phyloP scores from a whole-genome alignment of 768 basidiomycete species.

The Pisolithus marmoratus region DNA sequence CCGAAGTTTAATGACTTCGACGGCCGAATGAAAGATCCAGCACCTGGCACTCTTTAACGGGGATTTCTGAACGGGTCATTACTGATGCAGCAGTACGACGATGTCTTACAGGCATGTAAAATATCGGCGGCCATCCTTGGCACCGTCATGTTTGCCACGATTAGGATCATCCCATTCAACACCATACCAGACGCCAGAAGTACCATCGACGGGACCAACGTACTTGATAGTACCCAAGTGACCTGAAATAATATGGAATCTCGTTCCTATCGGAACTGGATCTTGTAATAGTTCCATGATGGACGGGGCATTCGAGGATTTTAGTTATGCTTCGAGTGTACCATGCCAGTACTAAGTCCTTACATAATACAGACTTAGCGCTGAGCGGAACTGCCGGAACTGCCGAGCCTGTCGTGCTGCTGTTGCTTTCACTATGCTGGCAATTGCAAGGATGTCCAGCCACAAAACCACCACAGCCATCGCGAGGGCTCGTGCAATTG shows the following conservation, averaged over 20 bases:
- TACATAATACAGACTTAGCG: slow-evolving; percentile 9
- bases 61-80: slow-evolving; percentile 7
- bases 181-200: slow-evolving; percentile 82
- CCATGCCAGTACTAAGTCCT: background rate
- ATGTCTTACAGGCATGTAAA: slow-evolving; percentile 65
- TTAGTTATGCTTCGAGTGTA: too few species aligned
- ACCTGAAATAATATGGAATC: slow-evolving; percentile 45
- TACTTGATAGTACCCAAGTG: slow-evolving; percentile 68
- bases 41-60: slow-evolving; percentile 43
- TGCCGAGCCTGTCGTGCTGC: background rate
- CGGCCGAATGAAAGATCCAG: slow-evolving; percentile 81
- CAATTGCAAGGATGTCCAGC: slow-evolving; percentile 25
- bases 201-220: slow-evolving; percentile 56
- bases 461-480: slow-evolving; percentile 21
- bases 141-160: slow-evolving; percentile 85
- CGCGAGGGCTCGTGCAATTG: slow-evolving; percentile 26
- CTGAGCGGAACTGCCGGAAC: background rate
- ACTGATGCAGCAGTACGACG: slow-evolving; percentile 5
- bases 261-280: slow-evolving; percentile 40
- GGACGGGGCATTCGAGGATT: background rate
- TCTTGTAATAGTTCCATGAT: slow-evolving; percentile 10
- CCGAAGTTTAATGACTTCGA: slow-evolving; percentile 54
- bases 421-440: slow-evolving; percentile 23
- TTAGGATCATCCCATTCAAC: slow-evolving; percentile 89
- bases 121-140: slow-evolving; percentile 70